Conservation (phyloP, 306 rosid species). For the Leucaena leucocephala region DNA sequence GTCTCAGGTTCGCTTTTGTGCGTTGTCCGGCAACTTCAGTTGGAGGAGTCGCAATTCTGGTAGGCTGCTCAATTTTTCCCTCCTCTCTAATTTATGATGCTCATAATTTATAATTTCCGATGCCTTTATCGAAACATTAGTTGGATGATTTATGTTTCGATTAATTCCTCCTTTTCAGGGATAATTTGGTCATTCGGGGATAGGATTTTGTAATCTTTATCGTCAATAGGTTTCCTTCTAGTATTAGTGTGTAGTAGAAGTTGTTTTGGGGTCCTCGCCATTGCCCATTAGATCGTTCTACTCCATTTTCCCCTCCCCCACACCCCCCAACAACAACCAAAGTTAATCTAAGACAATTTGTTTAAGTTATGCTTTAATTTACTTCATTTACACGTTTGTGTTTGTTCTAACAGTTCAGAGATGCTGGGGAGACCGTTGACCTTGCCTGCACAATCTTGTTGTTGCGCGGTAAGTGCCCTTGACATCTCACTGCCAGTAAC, state of each 20-base stretch:
- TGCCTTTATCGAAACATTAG: not conserved
- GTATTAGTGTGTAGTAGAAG: not conserved
- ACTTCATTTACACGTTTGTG: constrained; percentile 13
- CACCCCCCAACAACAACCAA: not conserved
- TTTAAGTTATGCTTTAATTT: not conserved
- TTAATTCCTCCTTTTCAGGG: constrained; percentile 1
- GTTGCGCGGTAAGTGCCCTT: constrained; percentile 48
- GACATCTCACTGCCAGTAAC: constrained; percentile 6
- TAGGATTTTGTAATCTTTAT: constrained; percentile 14
- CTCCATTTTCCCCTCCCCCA: not conserved
- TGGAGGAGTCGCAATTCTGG: not conserved
- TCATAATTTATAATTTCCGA: constrained; percentile 1
- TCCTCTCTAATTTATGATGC: not conserved
- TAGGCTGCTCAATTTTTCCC: not conserved
- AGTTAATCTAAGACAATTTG: constrained; percentile 7
- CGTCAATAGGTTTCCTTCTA: constrained; percentile 7
- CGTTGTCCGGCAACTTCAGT: constrained; percentile 26
- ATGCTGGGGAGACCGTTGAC: constrained; percentile 63
- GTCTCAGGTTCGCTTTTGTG: constrained; percentile 34
- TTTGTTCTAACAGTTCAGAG: constrained; percentile 49
- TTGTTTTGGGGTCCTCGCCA: not conserved
- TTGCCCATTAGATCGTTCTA: not conserved
- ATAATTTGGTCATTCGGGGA: not conserved
- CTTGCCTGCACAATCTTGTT: constrained; percentile 55
- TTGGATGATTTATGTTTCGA: not conserved